Percentiles rank a stretch among this genome's conserved stretches.
Evolutionary conservation across 768 basidiomycete species (phyloP).

Genomic region (Lentinula detonsa): DNA sequence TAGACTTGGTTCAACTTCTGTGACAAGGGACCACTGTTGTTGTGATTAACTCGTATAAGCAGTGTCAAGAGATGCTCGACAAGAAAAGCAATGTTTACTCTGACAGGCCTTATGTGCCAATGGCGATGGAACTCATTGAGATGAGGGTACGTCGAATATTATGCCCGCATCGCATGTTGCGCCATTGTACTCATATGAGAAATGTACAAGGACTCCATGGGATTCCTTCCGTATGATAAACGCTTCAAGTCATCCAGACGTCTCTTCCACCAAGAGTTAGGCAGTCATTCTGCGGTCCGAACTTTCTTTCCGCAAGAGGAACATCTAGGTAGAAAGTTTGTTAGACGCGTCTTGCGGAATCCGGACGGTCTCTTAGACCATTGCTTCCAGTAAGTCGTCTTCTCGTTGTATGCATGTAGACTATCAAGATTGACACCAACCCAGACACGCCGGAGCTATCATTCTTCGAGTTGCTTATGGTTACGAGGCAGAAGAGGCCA

Average conservation of each 20-base stretch:
- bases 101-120: constrained; percentile 30
- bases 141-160: constrained; percentile 9
- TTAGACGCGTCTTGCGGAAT: constrained; percentile 25
- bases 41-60: constrained; percentile 15
- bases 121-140: constrained; percentile 18
- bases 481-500: constrained; percentile 6
- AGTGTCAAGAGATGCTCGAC: constrained; percentile 15
- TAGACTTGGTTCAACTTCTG: not conserved
- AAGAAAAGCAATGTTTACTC: constrained; percentile 27
- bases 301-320: constrained; percentile 25
- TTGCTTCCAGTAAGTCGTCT: constrained; percentile 23
- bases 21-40: constrained; percentile 12
- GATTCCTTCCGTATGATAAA: constrained; percentile 32
- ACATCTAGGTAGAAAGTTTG: constrained; percentile 26
- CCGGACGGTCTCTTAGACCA: constrained; percentile 25
- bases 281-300: constrained; percentile 24
- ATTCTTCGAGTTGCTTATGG: constrained; percentile 10
- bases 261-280: constrained; percentile 30
- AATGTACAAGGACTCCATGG: constrained; percentile 27
- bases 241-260: constrained; percentile 30
- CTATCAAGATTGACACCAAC: not conserved
- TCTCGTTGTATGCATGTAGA: not conserved
- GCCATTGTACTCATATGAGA: constrained; percentile 15
- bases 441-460: constrained; percentile 10
- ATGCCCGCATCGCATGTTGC: not conserved